These are phyloP conservation scores for Rhizopogon vesiculosus DNA, from an alignment of 768 basidiomycete species.

Conservation along the genomic window DNA sequence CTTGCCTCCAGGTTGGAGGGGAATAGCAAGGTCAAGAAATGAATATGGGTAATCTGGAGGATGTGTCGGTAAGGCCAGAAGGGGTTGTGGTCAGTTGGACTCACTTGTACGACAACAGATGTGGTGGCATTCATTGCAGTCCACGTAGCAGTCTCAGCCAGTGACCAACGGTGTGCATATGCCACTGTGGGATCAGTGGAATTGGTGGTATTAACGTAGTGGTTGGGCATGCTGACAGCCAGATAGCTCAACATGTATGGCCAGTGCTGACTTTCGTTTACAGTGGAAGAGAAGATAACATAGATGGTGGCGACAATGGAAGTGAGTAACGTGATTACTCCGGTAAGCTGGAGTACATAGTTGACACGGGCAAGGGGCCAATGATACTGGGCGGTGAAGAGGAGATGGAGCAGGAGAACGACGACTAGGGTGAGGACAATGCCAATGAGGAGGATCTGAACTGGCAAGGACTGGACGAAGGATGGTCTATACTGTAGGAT, in stretches of 20 bases:
- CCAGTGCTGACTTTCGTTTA: constrained; percentile 69
- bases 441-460: constrained; percentile 85
- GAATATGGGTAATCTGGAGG: constrained; percentile 88
- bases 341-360: constrained; percentile 84
- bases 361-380: constrained; percentile 92
- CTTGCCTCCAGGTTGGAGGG: constrained; percentile 86
- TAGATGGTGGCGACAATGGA: constrained; percentile 74
- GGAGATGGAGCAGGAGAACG: constrained; percentile 85
- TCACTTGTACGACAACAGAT: constrained; percentile 80
- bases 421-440: constrained; percentile 79
- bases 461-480: constrained; percentile 85
- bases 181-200: constrained; percentile 18
- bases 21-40: constrained; percentile 92
- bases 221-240: constrained; percentile 58
- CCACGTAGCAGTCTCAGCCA: constrained; percentile 71
- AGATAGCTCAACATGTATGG: constrained; percentile 97
- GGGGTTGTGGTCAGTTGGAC: constrained; percentile 13
- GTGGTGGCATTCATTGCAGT: constrained; percentile 83
- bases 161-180: constrained; percentile 48
- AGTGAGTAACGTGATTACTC: constrained; percentile 74
- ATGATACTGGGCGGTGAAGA: constrained; percentile 96
- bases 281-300: constrained; percentile 60
- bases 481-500: constrained; percentile 73
- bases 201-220: constrained; percentile 17
- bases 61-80: not conserved